Conservation (phyloP, 768 basidiomycete genomes). For the Boletus coccyginus region DNA sequence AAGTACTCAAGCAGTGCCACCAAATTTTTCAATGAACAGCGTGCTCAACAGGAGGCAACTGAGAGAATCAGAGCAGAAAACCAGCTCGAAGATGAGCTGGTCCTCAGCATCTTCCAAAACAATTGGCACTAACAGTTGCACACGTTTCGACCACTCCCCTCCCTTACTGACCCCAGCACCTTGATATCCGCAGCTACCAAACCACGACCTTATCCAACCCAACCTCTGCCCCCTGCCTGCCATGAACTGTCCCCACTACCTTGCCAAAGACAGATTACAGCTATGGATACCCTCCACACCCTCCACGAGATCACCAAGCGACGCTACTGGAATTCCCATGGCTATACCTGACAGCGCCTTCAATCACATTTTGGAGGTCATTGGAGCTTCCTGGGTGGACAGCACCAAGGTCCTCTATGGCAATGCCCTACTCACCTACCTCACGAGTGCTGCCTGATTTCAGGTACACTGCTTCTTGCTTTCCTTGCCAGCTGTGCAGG, state of each 20-base stretch:
- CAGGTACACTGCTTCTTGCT: fast-evolving
- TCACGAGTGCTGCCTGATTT: neutral
- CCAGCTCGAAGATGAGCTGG: neutral
- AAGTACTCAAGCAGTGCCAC: neutral
- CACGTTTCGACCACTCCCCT: neutral
- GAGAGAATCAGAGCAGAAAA: neutral
- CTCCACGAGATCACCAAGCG: neutral
- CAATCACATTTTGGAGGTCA: neutral
- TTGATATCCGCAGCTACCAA: neutral
- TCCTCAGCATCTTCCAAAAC: neutral
- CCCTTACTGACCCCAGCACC: too few relatives aligned
- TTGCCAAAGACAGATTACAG: neutral
- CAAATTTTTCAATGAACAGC: neutral
- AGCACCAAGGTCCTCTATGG: neutral
- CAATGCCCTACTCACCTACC: neutral
- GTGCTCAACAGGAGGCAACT: neutral
- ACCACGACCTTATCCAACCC: neutral
- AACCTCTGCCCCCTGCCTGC: neutral
- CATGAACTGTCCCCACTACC: neutral
- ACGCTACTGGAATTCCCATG: neutral
- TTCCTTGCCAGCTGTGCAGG: neutral
- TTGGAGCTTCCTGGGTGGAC: neutral
- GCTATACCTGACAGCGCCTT: neutral
- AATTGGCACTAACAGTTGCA: fast-evolving
- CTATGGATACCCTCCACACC: neutral